Evolutionary conservation across 164 flowering plant genomes (phyloP), one percentile per base, ranked within the genome.

Genomic region (Dillenia turbinata): DNA sequence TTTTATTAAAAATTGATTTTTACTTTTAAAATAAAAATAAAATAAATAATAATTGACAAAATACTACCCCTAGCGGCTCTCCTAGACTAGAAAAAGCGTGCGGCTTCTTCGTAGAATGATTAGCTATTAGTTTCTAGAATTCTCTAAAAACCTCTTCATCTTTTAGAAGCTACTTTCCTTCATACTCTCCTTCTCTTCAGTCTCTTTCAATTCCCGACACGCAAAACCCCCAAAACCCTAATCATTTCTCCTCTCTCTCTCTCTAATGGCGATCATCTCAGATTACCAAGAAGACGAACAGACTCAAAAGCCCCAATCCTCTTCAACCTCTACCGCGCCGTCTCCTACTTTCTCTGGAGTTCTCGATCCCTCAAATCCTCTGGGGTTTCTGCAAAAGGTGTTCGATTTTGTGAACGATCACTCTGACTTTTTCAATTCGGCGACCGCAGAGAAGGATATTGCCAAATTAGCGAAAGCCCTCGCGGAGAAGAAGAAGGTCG

Each of bases 221-320:
- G 40, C 40, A 33, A 33, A 26, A 33, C 40, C 40, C 40, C 0
- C 40, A 33, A 33, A 5, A 6, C 40, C 7, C 40, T 33, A 33
- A 5, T 33, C 40, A 4, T 33, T 33, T 68, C 72, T 67, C 72
- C 67, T 15, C 12, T 19, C 16, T 14, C 5, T 1, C 24, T 26
- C 59, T 47, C 22, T 56, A 56, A 88, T 88, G 95, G 95, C 91
- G 69, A 83, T 86, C 16, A 78, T 88, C 58, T 79, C 89, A 5
- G 95, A 86, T 2, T 74, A 47, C 70, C 67, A 77, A 44, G 95
- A 88, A 52, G 85, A 82, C 4, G 66, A 75, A 9, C 60, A 69
- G 12, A 46, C 52, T 16, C 65, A 70, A 17, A 40, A 60, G 46
- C 61, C 47, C 15, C 80, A 51, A 0, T 40, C 83, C 11, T 61